Evolutionary conservation across 2,329 filamentous ascomycete genomes (phyloP).

Genomic region (Corynespora cassiicola): DNA sequence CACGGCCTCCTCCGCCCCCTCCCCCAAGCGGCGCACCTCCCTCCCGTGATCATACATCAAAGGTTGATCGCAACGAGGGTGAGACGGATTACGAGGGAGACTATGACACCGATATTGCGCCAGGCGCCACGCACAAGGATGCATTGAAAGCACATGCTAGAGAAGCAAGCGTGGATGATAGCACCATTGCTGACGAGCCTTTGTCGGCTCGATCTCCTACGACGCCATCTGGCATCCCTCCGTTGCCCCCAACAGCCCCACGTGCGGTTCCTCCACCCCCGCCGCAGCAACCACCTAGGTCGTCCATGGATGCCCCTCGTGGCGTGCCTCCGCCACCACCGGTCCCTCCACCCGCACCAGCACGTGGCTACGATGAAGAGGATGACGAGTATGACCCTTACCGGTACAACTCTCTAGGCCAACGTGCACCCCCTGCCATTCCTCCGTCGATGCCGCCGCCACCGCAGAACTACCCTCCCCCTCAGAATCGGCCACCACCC

Average conservation of each 20-base stretch:
- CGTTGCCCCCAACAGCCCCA: slow-evolving; percentile 43
- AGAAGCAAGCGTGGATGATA: slow-evolving; percentile 76
- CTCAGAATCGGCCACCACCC: slow-evolving; percentile 33
- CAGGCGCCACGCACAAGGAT: slow-evolving; percentile 93
- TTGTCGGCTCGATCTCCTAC: slow-evolving; percentile 52
- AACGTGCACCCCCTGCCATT: slow-evolving; percentile 41
- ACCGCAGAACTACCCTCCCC: slow-evolving; percentile 32
- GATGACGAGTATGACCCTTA: slow-evolving; percentile 76
- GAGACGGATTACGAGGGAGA: slow-evolving; percentile 96
- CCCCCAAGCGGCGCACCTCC: slow-evolving; percentile 49
- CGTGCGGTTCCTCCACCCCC: slow-evolving; percentile 61
- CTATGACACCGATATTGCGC: slow-evolving; percentile 96
- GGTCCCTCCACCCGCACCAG: slow-evolving; percentile 74
- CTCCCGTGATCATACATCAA: slow-evolving; percentile 41
- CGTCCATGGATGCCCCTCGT: slow-evolving; percentile 76
- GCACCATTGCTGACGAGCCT: slow-evolving; percentile 61
- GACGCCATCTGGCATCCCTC: slow-evolving; percentile 40
- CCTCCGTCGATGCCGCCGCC: slow-evolving; percentile 38
- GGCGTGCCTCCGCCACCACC: slow-evolving; percentile 71
- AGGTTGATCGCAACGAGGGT: slow-evolving; percentile 74
- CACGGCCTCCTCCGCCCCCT: slow-evolving; percentile 56
- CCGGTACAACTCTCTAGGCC: slow-evolving; percentile 54
- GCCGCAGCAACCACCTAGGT: slow-evolving; percentile 60
- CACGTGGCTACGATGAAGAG: slow-evolving; percentile 49
- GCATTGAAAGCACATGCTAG: slow-evolving; percentile 82